phyloP scores from a whole-genome alignment of 305 asterid genomes.

The Plantago coronopus region DNA sequence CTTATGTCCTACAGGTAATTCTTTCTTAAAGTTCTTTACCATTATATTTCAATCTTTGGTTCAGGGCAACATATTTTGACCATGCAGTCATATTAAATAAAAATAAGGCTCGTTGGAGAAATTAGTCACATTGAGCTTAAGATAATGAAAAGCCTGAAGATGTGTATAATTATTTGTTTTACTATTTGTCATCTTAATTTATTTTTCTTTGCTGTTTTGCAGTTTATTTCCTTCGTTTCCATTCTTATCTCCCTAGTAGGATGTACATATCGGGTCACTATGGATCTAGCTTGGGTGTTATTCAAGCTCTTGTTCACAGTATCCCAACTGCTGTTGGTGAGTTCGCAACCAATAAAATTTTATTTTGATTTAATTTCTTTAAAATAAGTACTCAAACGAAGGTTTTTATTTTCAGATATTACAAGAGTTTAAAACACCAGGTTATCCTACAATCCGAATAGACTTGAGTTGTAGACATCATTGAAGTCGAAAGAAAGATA shows the following conservation, averaged over 20 bases:
- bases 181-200: too few species aligned
- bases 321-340: background rate
- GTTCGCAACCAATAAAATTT: background rate
- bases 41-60: background rate
- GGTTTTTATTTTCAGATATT: background rate
- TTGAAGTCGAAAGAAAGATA: background rate
- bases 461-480: background rate
- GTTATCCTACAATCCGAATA: background rate
- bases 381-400: background rate
- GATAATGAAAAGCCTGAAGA: too few species aligned
- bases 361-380: background rate
- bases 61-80: too few species aligned
- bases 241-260: background rate
- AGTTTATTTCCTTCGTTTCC: background rate
- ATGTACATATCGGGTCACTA: background rate
- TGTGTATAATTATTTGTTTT: too few species aligned
- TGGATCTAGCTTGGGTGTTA: background rate
- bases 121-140: too few species aligned
- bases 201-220: background rate
- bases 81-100: too few species aligned
- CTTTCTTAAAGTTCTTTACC: background rate
- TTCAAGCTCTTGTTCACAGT: background rate
- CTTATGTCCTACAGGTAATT: constrained; percentile 22
- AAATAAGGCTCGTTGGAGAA: too few species aligned
- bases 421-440: background rate